Evolutionary conservation across 164 flowering plant species (phyloP), one percentile per base, ranked within the genome.

Genomic region (Amborella trichopoda): DNA sequence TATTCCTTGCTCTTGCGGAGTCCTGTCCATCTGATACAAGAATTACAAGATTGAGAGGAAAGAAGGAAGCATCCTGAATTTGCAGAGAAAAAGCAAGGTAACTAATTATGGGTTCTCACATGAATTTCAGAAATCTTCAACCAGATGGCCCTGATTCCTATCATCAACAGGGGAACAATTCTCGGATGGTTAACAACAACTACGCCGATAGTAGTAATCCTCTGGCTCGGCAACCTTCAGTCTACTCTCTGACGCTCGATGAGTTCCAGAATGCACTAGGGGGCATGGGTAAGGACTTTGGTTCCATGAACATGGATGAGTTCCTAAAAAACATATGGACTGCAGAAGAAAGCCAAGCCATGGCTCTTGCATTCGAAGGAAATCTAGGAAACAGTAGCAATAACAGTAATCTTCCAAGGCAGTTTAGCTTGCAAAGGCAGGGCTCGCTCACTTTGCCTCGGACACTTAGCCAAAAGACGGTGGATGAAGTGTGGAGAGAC

Each of bases 401-500:
- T n/a, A n/a, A n/a, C n/a, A n/a, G n/a, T n/a, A 38, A n/a, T n/a
- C 20, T 38, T 16, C 9, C 14, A 6, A 38, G 41, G 18, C 41
- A 38, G 20, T n/a, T n/a, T 22, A 38, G 41, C 20, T 28, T 61
- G 41, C 63, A 58, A 41, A 53, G 67, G 30, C 68, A 58, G 36
- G 74, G 69, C 1, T 58, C 68, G 17, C 40, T 71, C 24, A 61
- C 75, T 1, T 40, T 67, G 44, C 71, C 77, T 11, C 36, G 70
- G 50, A 74, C 61, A 2, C 27, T 64, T 28, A 66, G 69, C 14
- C 58, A 50, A 33, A 75, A 68, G 54, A 66, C 80, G 1, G 84
- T 75, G 24, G 91, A 81, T 38, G 90, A 87, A 59, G 78, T 83
- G 27, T 83, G 89, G 94, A 81, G 61, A 59, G 85, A 76, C 53